These are phyloP conservation scores for Coniochaeta sp. DNA, from an alignment of 2,329 filamentous ascomycete genomes.

Conservation along the genomic window DNA sequence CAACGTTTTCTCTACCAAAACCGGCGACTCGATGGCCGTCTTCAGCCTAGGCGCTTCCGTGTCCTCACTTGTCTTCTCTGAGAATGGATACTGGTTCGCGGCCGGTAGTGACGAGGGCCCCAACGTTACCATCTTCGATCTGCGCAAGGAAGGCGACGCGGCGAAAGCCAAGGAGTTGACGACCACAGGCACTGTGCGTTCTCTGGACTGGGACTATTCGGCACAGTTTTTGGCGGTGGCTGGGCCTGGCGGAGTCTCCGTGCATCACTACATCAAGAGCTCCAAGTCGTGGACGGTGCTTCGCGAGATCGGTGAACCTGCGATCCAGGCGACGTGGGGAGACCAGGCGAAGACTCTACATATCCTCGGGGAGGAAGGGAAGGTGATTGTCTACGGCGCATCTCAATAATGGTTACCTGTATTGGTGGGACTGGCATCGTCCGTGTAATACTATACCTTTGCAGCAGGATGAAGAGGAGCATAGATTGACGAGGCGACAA, in stretches of 20 bases:
- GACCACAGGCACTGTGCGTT: slow-evolving; percentile 72
- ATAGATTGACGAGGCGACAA: neutral
- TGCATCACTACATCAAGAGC: slow-evolving; percentile 84
- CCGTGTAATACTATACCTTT: neutral
- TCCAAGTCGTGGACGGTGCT: slow-evolving; percentile 86
- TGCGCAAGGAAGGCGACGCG: slow-evolving; percentile 82
- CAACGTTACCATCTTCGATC: slow-evolving; percentile 79
- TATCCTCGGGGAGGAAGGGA: slow-evolving; percentile 48
- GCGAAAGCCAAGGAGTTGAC: slow-evolving; percentile 69
- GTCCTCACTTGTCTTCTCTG: slow-evolving; percentile 75
- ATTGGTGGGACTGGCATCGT: neutral
- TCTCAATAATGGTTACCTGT: neutral
- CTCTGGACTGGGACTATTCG: slow-evolving; percentile 87
- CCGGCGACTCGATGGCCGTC: slow-evolving; percentile 65
- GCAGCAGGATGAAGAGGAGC: neutral
- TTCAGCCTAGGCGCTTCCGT: slow-evolving; percentile 66
- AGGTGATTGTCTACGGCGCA: neutral
- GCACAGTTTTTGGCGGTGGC: slow-evolving; percentile 85
- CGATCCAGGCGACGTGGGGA: slow-evolving; percentile 72
- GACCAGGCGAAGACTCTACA: slow-evolving; percentile 66
- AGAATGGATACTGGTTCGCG: slow-evolving; percentile 95
- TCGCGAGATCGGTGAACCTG: slow-evolving; percentile 62
- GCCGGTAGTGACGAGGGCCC: slow-evolving; percentile 71
- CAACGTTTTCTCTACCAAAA: slow-evolving; percentile 82
- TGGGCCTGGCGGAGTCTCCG: slow-evolving; percentile 71